A percentile compares a stretch with the other conserved stretches of the same genome.
Conservation (phyloP, 2,329 filamentous ascomycete genomes). For the Stromatinia cepivora region DNA sequence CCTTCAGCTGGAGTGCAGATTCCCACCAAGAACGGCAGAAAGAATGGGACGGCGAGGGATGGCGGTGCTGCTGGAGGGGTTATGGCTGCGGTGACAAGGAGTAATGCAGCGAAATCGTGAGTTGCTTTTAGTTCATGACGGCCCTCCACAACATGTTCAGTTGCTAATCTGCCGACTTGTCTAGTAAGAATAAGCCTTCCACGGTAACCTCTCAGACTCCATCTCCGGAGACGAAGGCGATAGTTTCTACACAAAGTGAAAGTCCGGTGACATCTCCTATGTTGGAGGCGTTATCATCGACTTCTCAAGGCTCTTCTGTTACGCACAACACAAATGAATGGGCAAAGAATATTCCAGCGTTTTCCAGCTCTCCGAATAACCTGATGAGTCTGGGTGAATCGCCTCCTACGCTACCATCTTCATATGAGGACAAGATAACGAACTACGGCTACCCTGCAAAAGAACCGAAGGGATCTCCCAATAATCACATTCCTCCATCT, state of each 20-base stretch:
- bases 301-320: conserved; percentile 33
- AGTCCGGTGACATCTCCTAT: conserved; percentile 36
- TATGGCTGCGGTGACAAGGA: conserved; percentile 40
- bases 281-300: conserved; percentile 39
- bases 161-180: conserved; percentile 17
- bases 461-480: conserved; percentile 37
- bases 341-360: conserved; percentile 47
- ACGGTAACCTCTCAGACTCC: conserved; percentile 25
- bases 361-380: conserved; percentile 46
- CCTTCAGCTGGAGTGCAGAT: conserved; percentile 34
- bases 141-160: conserved; percentile 4
- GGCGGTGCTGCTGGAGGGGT: conserved; percentile 32
- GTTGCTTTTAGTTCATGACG: conserved; percentile 23
- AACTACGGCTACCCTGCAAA: conserved; percentile 37
- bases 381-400: conserved; percentile 48
- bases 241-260: conserved; percentile 30
- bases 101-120: conserved; percentile 39
- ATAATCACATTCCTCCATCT: conserved; percentile 35
- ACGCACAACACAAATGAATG: conserved; percentile 45
- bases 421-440: conserved; percentile 39
- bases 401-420: conserved; percentile 43
- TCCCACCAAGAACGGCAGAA: conserved; percentile 38
- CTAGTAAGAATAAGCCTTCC: conserved; percentile 24
- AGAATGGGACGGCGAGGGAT: conserved; percentile 42
- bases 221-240: conserved; percentile 37